These are phyloP conservation scores for Juglanconis oblonga DNA, from an alignment of 2,329 filamentous ascomycete species.

Conservation along the genomic window DNA sequence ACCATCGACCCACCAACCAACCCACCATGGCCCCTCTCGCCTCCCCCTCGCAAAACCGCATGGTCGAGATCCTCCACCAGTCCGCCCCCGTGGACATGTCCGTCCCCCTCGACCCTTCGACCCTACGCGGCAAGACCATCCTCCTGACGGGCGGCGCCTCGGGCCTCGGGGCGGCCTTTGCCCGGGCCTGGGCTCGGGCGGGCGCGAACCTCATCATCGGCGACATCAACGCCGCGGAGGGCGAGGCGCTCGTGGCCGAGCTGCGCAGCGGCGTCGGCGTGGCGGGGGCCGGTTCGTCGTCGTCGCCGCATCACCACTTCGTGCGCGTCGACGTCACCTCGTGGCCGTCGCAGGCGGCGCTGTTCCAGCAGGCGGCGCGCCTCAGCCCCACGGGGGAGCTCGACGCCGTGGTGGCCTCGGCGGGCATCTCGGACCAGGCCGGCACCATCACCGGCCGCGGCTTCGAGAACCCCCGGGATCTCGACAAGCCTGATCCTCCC, in stretches of 20 bases:
- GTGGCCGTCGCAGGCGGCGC: slow-evolving; percentile 60
- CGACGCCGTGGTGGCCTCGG: slow-evolving; percentile 65
- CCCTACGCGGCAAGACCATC: slow-evolving; percentile 53
- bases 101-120: slow-evolving; percentile 40
- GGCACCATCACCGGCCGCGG: slow-evolving; percentile 24
- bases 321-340: slow-evolving; percentile 62
- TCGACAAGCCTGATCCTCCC: slow-evolving; percentile 40
- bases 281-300: too few relatives aligned
- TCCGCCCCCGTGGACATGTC: slow-evolving; percentile 45
- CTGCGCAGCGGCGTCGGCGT: slow-evolving; percentile 39
- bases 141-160: slow-evolving; percentile 64
- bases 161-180: slow-evolving; percentile 56
- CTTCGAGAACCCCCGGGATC: slow-evolving; percentile 44
- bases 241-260: slow-evolving; percentile 52
- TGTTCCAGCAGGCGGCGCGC: slow-evolving; percentile 58
- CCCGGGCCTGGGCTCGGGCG: slow-evolving; percentile 49
- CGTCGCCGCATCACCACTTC: slow-evolving; percentile 48
- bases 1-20: not conserved
- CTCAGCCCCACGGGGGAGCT: slow-evolving; percentile 54
- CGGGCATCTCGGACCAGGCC: slow-evolving; percentile 52
- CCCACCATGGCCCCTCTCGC: slow-evolving; percentile 26
- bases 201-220: slow-evolving; percentile 62
- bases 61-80: slow-evolving; percentile 17
- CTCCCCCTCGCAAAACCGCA: slow-evolving; percentile 21
- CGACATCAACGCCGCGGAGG: slow-evolving; percentile 55